A percentile compares a stretch with the other conserved stretches of the same genome.
Conservation (phyloP, 2,329 filamentous ascomycete species). For the Fusarium bactridioides region DNA sequence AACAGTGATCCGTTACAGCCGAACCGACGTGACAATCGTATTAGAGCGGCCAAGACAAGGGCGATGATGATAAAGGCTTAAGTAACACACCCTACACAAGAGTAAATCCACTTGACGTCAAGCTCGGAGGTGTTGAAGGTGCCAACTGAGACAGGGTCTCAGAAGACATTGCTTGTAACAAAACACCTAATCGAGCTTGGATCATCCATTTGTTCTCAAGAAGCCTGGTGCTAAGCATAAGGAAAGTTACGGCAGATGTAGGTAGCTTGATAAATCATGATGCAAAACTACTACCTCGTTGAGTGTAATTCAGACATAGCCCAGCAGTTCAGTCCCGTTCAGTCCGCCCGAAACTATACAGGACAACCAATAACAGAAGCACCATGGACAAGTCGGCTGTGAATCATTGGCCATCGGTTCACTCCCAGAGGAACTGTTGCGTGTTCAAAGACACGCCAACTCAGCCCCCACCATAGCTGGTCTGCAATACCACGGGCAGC, state of each 20-base stretch:
- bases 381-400: neutral
- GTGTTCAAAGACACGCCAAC: neutral
- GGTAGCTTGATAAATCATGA: neutral
- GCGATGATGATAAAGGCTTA: neutral
- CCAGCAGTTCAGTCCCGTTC: neutral
- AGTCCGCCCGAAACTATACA: neutral
- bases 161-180: neutral
- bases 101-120: neutral
- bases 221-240: neutral
- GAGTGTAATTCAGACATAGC: neutral
- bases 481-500: neutral
- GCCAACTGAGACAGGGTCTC: neutral
- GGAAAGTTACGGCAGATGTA: neutral
- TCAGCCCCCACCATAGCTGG: constrained; percentile 5
- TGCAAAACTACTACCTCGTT: neutral
- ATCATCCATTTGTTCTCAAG: neutral
- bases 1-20: neutral
- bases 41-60: neutral
- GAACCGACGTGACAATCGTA: neutral
- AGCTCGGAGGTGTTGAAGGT: neutral
- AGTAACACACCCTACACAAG: neutral
- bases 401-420: constrained; percentile 8
- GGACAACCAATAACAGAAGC: neutral
- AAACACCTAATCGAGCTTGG: neutral
- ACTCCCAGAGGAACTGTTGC: neutral